A percentile compares a stretch with the other conserved stretches of the same genome.
Evolutionary conservation across 2,329 filamentous ascomycete species (phyloP).

Genomic region (Cladosporium sphaerospermum): DNA sequence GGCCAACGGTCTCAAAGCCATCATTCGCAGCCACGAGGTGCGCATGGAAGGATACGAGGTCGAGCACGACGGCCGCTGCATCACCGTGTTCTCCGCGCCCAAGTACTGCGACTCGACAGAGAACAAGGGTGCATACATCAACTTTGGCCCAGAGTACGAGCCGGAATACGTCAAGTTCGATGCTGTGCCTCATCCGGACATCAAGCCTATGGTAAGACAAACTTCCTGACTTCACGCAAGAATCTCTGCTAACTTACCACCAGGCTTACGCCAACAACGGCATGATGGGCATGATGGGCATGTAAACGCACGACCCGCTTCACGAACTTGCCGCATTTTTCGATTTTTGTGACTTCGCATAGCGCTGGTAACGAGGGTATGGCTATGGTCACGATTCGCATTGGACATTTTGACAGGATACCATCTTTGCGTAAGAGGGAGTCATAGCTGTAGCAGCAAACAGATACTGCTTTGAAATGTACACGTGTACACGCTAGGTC

Average conservation of each 20-base stretch:
- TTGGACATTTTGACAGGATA: too few species aligned
- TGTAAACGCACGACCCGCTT: background rate
- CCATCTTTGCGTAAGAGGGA: too few species aligned
- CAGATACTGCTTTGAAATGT: too few species aligned
- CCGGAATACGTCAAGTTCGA: conserved; percentile 90
- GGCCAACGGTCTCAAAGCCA: conserved; percentile 85
- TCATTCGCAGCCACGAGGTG: conserved; percentile 96
- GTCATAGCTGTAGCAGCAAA: too few species aligned
- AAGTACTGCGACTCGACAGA: conserved; percentile 97
- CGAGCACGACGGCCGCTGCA: conserved; percentile 91
- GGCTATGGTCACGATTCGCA: too few species aligned
- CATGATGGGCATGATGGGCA: conserved; percentile 50
- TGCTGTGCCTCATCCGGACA: conserved; percentile 90
- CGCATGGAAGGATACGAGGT: conserved; percentile 99
- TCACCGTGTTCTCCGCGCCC: conserved; percentile 96
- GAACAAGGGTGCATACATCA: conserved; percentile 98
- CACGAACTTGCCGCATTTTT: too few species aligned
- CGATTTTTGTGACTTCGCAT: too few species aligned
- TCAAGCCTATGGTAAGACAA: conserved; percentile 68
- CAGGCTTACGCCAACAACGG: conserved; percentile 81
- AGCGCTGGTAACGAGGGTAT: too few species aligned
- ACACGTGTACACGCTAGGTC: too few species aligned
- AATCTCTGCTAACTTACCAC: background rate
- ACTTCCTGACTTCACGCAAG: background rate
- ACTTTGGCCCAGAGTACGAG: conserved; percentile 86